These are phyloP conservation scores for Rhynchosporium secalis DNA, from an alignment of 2,329 filamentous ascomycete species.

Conservation along the genomic window DNA sequence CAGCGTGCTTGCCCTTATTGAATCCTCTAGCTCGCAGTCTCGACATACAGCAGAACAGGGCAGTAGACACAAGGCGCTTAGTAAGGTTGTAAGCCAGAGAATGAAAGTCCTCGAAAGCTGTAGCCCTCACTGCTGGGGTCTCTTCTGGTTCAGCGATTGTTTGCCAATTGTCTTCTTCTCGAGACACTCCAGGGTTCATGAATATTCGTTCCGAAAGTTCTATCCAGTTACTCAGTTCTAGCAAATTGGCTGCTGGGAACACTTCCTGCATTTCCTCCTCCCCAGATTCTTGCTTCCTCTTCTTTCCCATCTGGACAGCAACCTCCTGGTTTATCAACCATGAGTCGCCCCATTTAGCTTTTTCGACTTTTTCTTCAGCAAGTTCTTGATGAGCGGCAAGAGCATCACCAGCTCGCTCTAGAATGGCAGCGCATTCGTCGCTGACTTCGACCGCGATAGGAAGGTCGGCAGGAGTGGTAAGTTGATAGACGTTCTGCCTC, in stretches of 20 bases:
- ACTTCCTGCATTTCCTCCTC: constrained; percentile 38
- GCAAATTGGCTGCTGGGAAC: constrained; percentile 54
- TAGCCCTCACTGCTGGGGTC: constrained; percentile 70
- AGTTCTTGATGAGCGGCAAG: constrained; percentile 64
- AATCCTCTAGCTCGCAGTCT: constrained; percentile 54
- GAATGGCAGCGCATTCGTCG: constrained; percentile 59
- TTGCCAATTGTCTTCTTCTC: constrained; percentile 67
- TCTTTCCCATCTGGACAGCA: constrained; percentile 28
- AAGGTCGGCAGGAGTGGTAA: constrained; percentile 54
- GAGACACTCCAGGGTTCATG: constrained; percentile 65
- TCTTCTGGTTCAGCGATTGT: constrained; percentile 52
- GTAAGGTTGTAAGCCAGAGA: constrained; percentile 67
- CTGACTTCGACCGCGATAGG: constrained; percentile 74
- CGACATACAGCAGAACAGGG: constrained; percentile 69
- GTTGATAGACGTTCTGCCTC: constrained; percentile 33
- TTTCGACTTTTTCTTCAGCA: constrained; percentile 61
- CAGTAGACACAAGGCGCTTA: constrained; percentile 66
- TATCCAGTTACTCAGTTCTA: constrained; percentile 62
- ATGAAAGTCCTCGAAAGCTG: constrained; percentile 75
- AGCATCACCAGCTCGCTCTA: constrained; percentile 69
- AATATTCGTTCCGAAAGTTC: constrained; percentile 65
- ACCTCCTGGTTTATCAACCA: constrained; percentile 62
- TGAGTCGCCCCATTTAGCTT: constrained; percentile 55
- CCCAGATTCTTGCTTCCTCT: constrained; percentile 25
- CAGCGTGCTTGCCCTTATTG: constrained; percentile 37